These are phyloP conservation scores for Phytophthora pinifolia DNA, from an alignment of 352 stramenopile genomes.

Conservation along the genomic window DNA sequence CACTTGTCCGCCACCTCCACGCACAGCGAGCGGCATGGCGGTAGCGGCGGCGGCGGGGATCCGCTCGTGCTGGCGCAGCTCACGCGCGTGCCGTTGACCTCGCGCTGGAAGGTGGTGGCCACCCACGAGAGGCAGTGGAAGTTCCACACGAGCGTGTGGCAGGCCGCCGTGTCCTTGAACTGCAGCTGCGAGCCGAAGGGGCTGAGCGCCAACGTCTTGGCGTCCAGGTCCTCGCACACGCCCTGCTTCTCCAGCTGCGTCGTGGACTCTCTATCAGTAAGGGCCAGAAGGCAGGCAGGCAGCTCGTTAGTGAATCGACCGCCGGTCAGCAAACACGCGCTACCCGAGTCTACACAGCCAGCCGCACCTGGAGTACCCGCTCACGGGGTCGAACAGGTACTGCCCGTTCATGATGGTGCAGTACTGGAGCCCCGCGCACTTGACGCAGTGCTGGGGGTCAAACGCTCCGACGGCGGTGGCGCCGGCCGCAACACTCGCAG, in stretches of 20 bases:
- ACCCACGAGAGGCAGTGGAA: constrained; percentile 78
- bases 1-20: constrained; percentile 79
- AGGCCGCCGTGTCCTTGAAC: constrained; percentile 67
- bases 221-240: constrained; percentile 71
- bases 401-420: constrained; percentile 72
- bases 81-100: constrained; percentile 35
- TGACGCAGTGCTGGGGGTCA: constrained; percentile 41
- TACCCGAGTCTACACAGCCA: not conserved
- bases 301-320: no score
- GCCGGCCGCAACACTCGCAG: constrained; percentile 4
- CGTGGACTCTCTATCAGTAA: constrained; percentile 39
- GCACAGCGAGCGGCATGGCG: constrained; percentile 68
- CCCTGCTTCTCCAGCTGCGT: constrained; percentile 69
- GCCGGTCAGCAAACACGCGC: no score
- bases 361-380: constrained; percentile 59
- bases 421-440: constrained; percentile 54
- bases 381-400: constrained; percentile 62
- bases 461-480: constrained; percentile 35
- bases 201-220: constrained; percentile 54
- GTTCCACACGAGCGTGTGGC: constrained; percentile 68
- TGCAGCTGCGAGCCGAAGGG: constrained; percentile 58
- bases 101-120: constrained; percentile 43
- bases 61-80: constrained; percentile 31
- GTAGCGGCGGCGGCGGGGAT: constrained; percentile 34
- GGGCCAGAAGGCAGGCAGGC: no score